phyloP scores from a whole-genome alignment of 2,329 filamentous ascomycete species.

The Ceratocystis smalleyi region DNA sequence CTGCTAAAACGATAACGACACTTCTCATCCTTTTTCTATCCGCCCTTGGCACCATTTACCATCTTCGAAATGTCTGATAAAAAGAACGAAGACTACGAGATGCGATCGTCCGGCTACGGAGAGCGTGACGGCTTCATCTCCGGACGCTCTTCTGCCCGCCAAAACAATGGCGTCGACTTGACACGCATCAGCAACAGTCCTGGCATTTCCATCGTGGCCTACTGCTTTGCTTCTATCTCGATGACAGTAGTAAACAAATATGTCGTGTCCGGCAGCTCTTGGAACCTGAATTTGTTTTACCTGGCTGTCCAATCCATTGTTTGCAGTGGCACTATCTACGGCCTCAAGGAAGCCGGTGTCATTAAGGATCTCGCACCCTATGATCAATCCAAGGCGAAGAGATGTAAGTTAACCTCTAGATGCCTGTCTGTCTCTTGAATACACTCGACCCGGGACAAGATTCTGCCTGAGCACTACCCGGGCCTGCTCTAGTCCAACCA shows the following conservation, averaged over 20 bases:
- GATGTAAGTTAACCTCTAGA: constrained; percentile 46
- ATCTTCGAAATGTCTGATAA: constrained; percentile 56
- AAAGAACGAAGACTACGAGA: constrained; percentile 68
- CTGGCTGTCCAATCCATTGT: constrained; percentile 82
- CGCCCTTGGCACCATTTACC: neutral
- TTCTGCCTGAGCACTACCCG: neutral
- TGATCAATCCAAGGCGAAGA: constrained; percentile 75
- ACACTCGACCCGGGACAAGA: neutral
- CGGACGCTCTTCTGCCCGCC: constrained; percentile 21
- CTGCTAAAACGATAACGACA: neutral
- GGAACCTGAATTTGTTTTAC: constrained; percentile 95
- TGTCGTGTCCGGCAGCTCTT: constrained; percentile 75
- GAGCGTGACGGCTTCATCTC: constrained; percentile 38
- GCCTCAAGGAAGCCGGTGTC: constrained; percentile 64
- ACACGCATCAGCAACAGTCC: constrained; percentile 57
- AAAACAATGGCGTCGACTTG: constrained; percentile 23
- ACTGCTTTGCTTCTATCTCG: constrained; percentile 90
- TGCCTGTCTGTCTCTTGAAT: neutral
- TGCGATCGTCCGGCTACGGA: constrained; percentile 47
- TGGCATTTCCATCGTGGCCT: constrained; percentile 64
- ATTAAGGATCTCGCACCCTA: constrained; percentile 73
- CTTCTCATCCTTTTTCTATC: neutral
- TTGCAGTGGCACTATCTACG: constrained; percentile 69
- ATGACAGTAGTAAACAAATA: constrained; percentile 99
- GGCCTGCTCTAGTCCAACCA: neutral